Conservation (phyloP, 352 stramenopile species). For the Pythium dissimile region DNA sequence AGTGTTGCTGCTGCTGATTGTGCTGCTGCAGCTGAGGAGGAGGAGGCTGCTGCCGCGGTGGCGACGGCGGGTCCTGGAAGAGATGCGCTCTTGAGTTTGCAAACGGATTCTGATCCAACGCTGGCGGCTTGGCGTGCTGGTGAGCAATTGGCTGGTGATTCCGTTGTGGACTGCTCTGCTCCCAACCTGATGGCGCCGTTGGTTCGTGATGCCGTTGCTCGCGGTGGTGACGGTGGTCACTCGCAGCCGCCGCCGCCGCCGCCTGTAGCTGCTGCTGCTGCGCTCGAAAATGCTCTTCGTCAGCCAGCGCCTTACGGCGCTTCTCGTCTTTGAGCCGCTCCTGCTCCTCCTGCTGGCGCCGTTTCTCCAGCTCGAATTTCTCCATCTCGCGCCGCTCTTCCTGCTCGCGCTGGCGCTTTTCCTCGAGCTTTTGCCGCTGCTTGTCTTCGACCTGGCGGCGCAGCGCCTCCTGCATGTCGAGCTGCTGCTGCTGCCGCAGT, state of each 20-base stretch:
- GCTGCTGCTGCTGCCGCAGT: constrained; percentile 26
- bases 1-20: not conserved
- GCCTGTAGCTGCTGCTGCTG: constrained; percentile 30
- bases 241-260: constrained; percentile 23
- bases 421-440: constrained; percentile 52
- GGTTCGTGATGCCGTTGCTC: constrained; percentile 26
- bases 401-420: constrained; percentile 47
- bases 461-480: constrained; percentile 50
- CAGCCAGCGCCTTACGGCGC: constrained; percentile 33
- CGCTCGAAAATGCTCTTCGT: constrained; percentile 36
- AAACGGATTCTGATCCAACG: constrained; percentile 38
- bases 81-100: constrained; percentile 47
- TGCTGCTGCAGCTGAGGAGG: not conserved
- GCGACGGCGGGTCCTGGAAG: constrained; percentile 38
- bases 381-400: constrained; percentile 53
- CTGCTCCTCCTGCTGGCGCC: constrained; percentile 36
- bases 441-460: constrained; percentile 66
- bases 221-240: constrained; percentile 22
- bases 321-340: constrained; percentile 46
- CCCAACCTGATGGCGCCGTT: constrained; percentile 20
- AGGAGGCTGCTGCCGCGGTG: not conserved
- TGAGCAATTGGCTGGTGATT: constrained; percentile 17
- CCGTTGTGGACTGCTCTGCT: not conserved
- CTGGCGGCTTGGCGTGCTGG: not conserved
- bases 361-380: constrained; percentile 48